These are phyloP conservation scores for Eleusine indica DNA, from an alignment of 176 grass and related monocot species.

Conservation along the genomic window DNA sequence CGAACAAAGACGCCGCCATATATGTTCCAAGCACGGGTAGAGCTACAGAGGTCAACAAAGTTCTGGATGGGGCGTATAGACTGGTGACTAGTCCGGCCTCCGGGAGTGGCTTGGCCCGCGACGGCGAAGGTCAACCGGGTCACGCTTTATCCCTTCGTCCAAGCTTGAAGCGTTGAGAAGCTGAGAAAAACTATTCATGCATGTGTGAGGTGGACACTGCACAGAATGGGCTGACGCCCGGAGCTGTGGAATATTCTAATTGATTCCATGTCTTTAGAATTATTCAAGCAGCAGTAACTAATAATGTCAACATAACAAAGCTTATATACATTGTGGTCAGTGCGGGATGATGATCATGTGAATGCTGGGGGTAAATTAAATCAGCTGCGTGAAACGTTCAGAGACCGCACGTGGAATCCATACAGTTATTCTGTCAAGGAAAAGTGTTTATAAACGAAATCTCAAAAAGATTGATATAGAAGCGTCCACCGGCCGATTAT, in stretches of 20 bases:
- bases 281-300: not conserved
- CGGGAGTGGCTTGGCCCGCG: no score
- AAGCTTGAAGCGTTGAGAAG: slow-evolving; percentile 28
- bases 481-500: no score
- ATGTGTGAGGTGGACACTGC: not conserved
- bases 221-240: not conserved
- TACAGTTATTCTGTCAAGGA: no score
- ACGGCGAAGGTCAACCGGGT: slow-evolving; percentile 22
- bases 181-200: not conserved
- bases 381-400: not conserved
- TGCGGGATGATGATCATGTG: no score
- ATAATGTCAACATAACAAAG: not conserved
- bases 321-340: not conserved
- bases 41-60: not conserved
- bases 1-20: not conserved
- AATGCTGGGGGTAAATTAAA: not conserved
- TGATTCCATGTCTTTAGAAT: not conserved
- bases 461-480: no score
- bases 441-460: no score
- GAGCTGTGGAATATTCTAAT: slow-evolving; percentile 6
- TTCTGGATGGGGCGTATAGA: not conserved
- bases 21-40: not conserved
- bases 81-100: no score
- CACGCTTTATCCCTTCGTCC: not conserved
- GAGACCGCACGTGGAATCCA: no score